Percentiles rank a stretch among this genome's conserved stretches.
phyloP scores from a whole-genome alignment of 495 filamentous ascomycete genomes.

The Chaetomium fimeti region DNA sequence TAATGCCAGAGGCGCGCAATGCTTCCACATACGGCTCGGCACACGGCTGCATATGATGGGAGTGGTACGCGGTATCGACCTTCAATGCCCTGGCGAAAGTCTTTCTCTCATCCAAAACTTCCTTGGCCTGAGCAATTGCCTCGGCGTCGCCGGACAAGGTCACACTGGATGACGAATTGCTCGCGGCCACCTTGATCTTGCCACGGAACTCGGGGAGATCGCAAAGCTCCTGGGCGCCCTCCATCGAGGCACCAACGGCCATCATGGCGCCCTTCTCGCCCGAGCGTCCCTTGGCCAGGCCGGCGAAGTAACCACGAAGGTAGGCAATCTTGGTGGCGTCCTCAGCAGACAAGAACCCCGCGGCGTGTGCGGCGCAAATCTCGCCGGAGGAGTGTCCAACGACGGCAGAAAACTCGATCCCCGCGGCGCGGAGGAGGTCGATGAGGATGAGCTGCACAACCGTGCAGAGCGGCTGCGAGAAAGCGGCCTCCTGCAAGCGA shows the following conservation, averaged over 20 bases:
- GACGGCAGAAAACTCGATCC: conserved; percentile 45
- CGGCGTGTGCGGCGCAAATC: conserved; percentile 52
- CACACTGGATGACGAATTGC: conserved; percentile 44
- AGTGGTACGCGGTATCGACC: conserved; percentile 43
- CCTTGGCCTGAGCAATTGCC: conserved; percentile 31
- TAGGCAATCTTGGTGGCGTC: conserved; percentile 30
- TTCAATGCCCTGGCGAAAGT: conserved; percentile 32
- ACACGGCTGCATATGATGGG: conserved; percentile 36
- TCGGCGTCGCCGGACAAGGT: conserved; percentile 46
- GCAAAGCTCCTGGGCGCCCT: background rate
- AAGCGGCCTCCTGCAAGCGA: background rate
- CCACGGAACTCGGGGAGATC: background rate
- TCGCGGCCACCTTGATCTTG: conserved; percentile 37
- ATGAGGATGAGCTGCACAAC: conserved; percentile 51
- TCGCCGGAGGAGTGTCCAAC: conserved; percentile 65
- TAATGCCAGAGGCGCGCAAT: background rate
- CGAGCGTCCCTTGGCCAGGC: background rate
- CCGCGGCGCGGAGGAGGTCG: conserved; percentile 44
- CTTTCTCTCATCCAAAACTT: conserved; percentile 16
- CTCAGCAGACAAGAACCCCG: conserved; percentile 36
- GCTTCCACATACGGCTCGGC: background rate
- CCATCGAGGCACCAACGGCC: background rate
- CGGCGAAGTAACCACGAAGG: conserved; percentile 22
- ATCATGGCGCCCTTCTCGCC: conserved; percentile 6
- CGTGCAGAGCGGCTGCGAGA: conserved; percentile 48